phyloP scores from a whole-genome alignment of 805 yeast genomes.

The Metschnikowia baotianmanensis region DNA sequence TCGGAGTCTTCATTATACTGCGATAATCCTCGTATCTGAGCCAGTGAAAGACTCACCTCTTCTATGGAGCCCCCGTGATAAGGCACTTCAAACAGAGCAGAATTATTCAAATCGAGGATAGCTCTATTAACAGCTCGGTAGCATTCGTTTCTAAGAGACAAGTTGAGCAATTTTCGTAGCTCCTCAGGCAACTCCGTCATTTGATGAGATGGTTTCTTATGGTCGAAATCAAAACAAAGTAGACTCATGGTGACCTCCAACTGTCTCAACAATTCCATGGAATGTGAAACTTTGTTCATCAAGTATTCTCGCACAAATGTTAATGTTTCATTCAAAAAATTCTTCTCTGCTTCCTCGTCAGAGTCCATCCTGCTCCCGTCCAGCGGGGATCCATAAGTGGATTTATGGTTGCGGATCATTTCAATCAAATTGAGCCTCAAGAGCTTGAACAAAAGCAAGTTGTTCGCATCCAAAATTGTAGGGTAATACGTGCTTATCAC shows the following conservation, averaged over 20 bases:
- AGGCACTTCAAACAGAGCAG: constrained; percentile 5
- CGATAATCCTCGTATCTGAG: not conserved
- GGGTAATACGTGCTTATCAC: constrained; percentile 61
- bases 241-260: constrained; percentile 83
- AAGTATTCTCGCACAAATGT: constrained; percentile 60
- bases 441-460: constrained; percentile 66
- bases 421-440: constrained; percentile 75
- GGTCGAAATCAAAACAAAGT: constrained; percentile 50
- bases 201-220: constrained; percentile 30
- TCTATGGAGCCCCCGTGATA: constrained; percentile 9
- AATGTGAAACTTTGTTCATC: constrained; percentile 58
- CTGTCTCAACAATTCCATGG: constrained; percentile 60
- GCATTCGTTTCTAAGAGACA: constrained; percentile 60
- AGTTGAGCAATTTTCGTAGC: constrained; percentile 54
- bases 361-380: not conserved
- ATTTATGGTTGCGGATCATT: constrained; percentile 58
- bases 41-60: constrained; percentile 7
- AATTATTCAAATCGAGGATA: constrained; percentile 41
- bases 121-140: constrained; percentile 70
- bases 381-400: constrained; percentile 6
- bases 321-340: constrained; percentile 53
- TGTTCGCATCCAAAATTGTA: constrained; percentile 59
- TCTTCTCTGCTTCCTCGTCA: constrained; percentile 31
- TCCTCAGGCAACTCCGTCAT: constrained; percentile 51
- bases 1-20: constrained; percentile 6